phyloP scores from a whole-genome alignment of 805 yeast genomes.

The Kazachstania psychrophila region DNA sequence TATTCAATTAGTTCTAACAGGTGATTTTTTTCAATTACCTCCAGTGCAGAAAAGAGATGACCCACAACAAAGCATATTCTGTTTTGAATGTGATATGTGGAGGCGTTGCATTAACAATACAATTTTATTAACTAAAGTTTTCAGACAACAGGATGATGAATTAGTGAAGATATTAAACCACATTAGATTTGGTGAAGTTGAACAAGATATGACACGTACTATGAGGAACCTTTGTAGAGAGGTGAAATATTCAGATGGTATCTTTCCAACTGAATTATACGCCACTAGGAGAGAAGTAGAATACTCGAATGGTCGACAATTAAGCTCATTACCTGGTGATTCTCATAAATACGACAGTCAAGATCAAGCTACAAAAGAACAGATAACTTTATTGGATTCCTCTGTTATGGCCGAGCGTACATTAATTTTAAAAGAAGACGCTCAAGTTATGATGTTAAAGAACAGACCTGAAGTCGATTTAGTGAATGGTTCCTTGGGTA shows the following conservation, averaged over 20 bases:
- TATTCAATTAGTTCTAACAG: conserved; percentile 77
- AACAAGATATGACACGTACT: conserved; percentile 37
- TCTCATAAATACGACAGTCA: conserved; percentile 36
- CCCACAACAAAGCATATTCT: conserved; percentile 36
- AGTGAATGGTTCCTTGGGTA: conserved; percentile 90
- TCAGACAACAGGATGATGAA: conserved; percentile 70
- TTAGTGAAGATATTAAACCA: conserved; percentile 74
- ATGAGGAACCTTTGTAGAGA: conserved; percentile 51
- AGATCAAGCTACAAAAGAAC: conserved; percentile 33
- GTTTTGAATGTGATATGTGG: conserved; percentile 77
- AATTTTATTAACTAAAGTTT: conserved; percentile 65
- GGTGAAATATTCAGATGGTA: conserved; percentile 57
- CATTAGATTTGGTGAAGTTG: conserved; percentile 63
- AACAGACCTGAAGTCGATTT: conserved; percentile 58
- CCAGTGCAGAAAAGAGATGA: conserved; percentile 54
- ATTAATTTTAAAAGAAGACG: conserved; percentile 64
- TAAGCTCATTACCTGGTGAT: conserved; percentile 42
- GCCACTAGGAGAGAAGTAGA: conserved; percentile 85
- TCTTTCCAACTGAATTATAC: conserved; percentile 80
- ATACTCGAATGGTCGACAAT: conserved; percentile 50
- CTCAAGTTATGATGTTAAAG: conserved; percentile 91
- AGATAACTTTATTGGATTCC: conserved; percentile 36
- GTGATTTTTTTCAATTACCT: conserved; percentile 95
- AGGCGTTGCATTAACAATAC: conserved; percentile 49
- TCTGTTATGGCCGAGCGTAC: conserved; percentile 62